Percentiles rank a stretch among this genome's conserved stretches.
Conservation (phyloP, 2,329 filamentous ascomycete genomes). For the Cladosporium halotolerans region DNA sequence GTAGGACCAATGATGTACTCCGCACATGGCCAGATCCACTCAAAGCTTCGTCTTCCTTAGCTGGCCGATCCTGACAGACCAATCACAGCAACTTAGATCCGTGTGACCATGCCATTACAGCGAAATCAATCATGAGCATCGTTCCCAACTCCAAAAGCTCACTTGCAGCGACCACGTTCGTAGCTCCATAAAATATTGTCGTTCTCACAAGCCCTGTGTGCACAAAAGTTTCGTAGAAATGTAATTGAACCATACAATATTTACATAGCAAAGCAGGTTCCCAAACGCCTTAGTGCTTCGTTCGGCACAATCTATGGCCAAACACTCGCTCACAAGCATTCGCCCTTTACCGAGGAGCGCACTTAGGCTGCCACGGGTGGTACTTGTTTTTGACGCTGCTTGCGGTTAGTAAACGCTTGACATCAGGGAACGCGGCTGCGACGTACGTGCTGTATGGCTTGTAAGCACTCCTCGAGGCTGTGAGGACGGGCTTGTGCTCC, state of each 20-base stretch:
- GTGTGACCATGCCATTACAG: neutral
- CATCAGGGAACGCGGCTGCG: neutral
- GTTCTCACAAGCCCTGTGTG: too few species aligned
- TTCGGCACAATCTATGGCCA: too few species aligned
- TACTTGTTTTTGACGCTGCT: conserved; percentile 46
- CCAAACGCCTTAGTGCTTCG: conserved; percentile 6
- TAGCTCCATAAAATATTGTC: too few species aligned
- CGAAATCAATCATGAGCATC: neutral
- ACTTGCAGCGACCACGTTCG: too few species aligned
- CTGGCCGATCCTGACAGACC: neutral
- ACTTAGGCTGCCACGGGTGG: conserved; percentile 42
- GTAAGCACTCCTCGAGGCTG: conserved; percentile 70
- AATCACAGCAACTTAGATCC: neutral
- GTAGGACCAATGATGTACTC: neutral
- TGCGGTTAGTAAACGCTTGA: neutral
- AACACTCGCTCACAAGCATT: too few species aligned
- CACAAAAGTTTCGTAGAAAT: neutral
- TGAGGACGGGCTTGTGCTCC: conserved; percentile 68
- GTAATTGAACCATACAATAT: conserved; percentile 10
- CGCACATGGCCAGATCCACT: neutral
- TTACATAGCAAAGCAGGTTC: conserved; percentile 12
- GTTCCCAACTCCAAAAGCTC: too few species aligned
- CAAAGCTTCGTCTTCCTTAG: conserved; percentile 1
- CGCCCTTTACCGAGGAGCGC: conserved; percentile 33
- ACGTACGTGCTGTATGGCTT: conserved; percentile 94